Conservation (phyloP, 352 stramenopile genomes). For the Stephanocyclus meneghinianus region DNA sequence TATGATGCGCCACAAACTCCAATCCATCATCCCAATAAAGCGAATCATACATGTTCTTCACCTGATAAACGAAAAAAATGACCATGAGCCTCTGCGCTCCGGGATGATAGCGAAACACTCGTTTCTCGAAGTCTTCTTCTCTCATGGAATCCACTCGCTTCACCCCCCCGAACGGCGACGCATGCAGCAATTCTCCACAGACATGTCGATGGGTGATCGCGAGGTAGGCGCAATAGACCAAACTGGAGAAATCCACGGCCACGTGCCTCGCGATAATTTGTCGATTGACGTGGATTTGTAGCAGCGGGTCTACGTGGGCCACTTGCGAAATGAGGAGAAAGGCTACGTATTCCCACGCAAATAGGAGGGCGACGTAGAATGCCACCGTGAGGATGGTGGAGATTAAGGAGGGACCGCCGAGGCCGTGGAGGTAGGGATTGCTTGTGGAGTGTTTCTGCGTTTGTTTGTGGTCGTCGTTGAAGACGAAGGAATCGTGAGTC, state of each 20-base stretch:
- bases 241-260: conserved; percentile 61
- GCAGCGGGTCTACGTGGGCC: conserved; percentile 53
- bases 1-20: conserved; percentile 80
- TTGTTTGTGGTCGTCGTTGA: conserved; percentile 40
- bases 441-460: not conserved
- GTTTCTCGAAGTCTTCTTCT: conserved; percentile 29
- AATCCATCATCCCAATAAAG: conserved; percentile 79
- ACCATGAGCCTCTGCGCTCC: conserved; percentile 49
- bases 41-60: conserved; percentile 82
- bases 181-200: conserved; percentile 37
- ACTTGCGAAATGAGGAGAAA: conserved; percentile 15
- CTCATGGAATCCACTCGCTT: conserved; percentile 18
- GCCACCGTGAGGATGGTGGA: conserved; percentile 42
- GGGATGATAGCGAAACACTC: conserved; percentile 69
- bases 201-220: conserved; percentile 53
- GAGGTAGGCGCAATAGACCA: conserved; percentile 55
- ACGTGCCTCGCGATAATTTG: conserved; percentile 74
- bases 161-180: not conserved
- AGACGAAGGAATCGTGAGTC: conserved; percentile 41
- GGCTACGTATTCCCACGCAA: conserved; percentile 25
- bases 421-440: conserved; percentile 28
- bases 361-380: conserved; percentile 42
- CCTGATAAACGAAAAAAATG: conserved; percentile 81
- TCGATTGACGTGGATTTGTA: conserved; percentile 62
- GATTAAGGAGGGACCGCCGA: conserved; percentile 32